Evolutionary conservation across 306 rosid genomes (phyloP), one percentile per base, ranked within the genome.

Genomic region (Dryas octopetala): DNA sequence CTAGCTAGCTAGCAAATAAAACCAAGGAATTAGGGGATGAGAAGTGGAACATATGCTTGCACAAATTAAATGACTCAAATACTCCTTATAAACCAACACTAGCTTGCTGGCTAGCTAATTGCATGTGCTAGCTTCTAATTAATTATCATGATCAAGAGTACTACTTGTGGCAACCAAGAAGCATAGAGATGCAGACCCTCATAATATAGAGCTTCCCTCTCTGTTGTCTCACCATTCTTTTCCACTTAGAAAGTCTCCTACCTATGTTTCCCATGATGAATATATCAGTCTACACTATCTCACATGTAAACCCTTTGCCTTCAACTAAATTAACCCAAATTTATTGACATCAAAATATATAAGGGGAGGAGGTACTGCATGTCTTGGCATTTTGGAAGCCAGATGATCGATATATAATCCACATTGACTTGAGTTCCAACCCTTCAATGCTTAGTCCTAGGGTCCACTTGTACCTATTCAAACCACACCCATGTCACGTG

Each of bases 111-210:
- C 12, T 61, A 59, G 41, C 63, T 61, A 64, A 62, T 38, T 12
- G 46, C 6, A 38, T 3, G 38, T 32, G 38, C 38, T 32, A 32
- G 38, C 38, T 32, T 32, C 38, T 32, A 32, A 32, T 32, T 32
- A 32, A 32, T 32, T 32, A 32, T 32, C 38, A 32, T 1, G 15
- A 46, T 48, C 26, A 84, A 44, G 89, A 91, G 84, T 19, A 19
- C 19, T 86, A 77, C 86, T 89, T 88, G 77, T 84, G 88, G 80
- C 88, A 84, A 76, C 91, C 85, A 71, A 93, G 91, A 85, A 93
- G 97, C 96, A 93, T 86, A 66, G 96, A 82, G 74, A 91, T 77
- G 77, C 98, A 93, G 15, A 89, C 78, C 85, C 96, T 86, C 86
- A 88, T 87, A 44, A 93, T 91, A 65, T 89, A 89, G 68, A 91